A percentile compares a stretch with the other conserved stretches of the same genome.
Conservation (phyloP, 192 early-diverging fungal genomes). For the Coemansia sp. region DNA sequence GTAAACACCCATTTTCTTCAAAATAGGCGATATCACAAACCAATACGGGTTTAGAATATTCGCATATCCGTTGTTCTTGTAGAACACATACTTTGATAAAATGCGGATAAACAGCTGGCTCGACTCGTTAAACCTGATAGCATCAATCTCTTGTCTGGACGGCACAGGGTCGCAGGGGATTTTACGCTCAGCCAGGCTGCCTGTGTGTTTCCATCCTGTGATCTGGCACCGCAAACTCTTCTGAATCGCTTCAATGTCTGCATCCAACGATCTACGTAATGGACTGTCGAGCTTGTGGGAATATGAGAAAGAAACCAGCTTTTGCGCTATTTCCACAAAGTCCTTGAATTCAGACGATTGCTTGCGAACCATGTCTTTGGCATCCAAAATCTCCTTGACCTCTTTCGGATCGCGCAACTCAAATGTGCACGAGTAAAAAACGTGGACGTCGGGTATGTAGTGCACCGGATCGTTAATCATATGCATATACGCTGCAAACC, state of each 20-base stretch:
- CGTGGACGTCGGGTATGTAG: slow-evolving; percentile 49
- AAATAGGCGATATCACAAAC: slow-evolving; percentile 54
- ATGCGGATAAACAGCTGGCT: slow-evolving; percentile 61
- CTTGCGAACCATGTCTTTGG: slow-evolving; percentile 58
- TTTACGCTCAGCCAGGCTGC: slow-evolving; percentile 6
- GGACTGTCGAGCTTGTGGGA: slow-evolving; percentile 18
- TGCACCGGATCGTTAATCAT: slow-evolving; percentile 57
- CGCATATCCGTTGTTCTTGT: slow-evolving; percentile 32
- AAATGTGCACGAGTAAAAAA: slow-evolving; percentile 59
- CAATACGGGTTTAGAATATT: slow-evolving; percentile 40
- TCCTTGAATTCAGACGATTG: slow-evolving; percentile 40
- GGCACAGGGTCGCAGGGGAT: slow-evolving; percentile 2
- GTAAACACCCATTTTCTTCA: slow-evolving; percentile 64
- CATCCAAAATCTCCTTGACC: slow-evolving; percentile 42
- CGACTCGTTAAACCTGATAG: slow-evolving; percentile 38
- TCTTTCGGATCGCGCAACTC: slow-evolving; percentile 50
- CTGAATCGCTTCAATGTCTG: slow-evolving; percentile 13
- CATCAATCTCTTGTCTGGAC: slow-evolving; percentile 15
- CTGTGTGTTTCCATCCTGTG: slow-evolving; percentile 18
- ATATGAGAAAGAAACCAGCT: slow-evolving; percentile 36
- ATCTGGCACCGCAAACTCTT: slow-evolving; percentile 22
- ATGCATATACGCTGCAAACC: slow-evolving; percentile 63
- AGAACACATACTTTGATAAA: slow-evolving; percentile 51
- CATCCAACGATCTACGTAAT: slow-evolving; percentile 19
- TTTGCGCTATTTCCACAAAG: slow-evolving; percentile 57